Evolutionary conservation across 371 early-diverging fungal species (phyloP).

Genomic region (Syncephalis plumigaleata): DNA sequence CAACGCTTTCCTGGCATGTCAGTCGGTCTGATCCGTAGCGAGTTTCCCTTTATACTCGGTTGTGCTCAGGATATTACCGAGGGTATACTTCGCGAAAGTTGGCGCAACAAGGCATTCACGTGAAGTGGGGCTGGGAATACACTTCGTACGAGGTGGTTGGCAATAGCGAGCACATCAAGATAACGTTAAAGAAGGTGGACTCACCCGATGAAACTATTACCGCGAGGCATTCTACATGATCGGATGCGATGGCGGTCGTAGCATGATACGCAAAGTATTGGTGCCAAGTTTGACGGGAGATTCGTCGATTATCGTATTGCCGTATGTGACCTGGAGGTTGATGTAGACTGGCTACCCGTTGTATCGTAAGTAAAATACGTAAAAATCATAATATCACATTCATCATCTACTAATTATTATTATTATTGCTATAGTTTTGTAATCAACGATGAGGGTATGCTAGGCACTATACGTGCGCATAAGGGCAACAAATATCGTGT

Average conservation of each 20-base stretch:
- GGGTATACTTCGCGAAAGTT: constrained; percentile 4
- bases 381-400: neutral
- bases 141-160: neutral
- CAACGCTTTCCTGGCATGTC: constrained; percentile 1
- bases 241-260: constrained; percentile 16
- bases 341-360: neutral
- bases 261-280: constrained; percentile 11
- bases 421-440: neutral
- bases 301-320: constrained; percentile 2
- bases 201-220: constrained; percentile 5
- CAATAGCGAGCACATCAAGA: constrained; percentile 1
- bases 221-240: constrained; percentile 11
- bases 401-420: neutral
- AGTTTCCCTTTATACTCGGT: neutral
- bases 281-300: constrained; percentile 11
- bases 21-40: constrained; percentile 3
- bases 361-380: neutral
- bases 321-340: constrained; percentile 4
- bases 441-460: neutral
- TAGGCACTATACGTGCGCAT: too few species aligned
- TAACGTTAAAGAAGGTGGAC: constrained; percentile 3
- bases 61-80: constrained; percentile 1
- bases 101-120: neutral
- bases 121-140: neutral
- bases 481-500: neutral